Evolutionary conservation across 2,329 filamentous ascomycete genomes (phyloP).

Genomic region (Diaporthe vaccinii): DNA sequence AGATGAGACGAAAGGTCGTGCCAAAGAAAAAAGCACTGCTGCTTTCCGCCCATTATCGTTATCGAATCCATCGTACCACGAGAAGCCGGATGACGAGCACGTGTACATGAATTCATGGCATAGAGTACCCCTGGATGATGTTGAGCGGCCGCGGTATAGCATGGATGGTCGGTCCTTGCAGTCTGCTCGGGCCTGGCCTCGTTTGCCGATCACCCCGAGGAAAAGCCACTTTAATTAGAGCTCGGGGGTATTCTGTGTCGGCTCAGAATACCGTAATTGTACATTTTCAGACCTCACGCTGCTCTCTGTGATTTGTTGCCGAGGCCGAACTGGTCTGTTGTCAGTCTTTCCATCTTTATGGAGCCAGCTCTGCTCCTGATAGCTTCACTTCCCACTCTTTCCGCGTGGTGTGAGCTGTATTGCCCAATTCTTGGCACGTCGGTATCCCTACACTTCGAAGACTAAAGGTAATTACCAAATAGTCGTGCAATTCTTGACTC

Average conservation of each 20-base stretch:
- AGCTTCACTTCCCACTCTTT: not conserved
- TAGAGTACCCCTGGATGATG: conserved; percentile 6
- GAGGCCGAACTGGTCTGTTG: not conserved
- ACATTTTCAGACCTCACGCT: not conserved
- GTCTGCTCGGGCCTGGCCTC: not conserved
- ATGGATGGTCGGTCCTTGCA: not conserved
- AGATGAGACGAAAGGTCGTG: conserved; percentile 22
- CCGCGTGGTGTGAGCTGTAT: not conserved
- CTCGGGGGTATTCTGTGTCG: too few species aligned
- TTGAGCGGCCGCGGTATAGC: conserved; percentile 28
- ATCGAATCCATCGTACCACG: not conserved
- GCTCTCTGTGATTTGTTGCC: not conserved
- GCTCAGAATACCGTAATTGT: not conserved
- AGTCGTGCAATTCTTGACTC: too few species aligned
- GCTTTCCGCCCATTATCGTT: conserved; percentile 6
- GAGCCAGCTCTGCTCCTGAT: not conserved
- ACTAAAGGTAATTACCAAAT: not conserved
- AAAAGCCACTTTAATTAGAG: conserved; percentile 15
- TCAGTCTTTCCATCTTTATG: not conserved
- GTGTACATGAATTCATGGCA: conserved; percentile 6
- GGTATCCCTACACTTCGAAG: not conserved
- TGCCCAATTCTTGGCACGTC: not conserved
- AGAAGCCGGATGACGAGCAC: conserved; percentile 21
- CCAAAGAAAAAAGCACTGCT: conserved; percentile 3
- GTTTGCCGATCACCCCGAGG: conserved; percentile 10